Evolutionary conservation across 2,329 filamentous ascomycete species (phyloP).

Genomic region (Pyricularia pennisetigena): DNA sequence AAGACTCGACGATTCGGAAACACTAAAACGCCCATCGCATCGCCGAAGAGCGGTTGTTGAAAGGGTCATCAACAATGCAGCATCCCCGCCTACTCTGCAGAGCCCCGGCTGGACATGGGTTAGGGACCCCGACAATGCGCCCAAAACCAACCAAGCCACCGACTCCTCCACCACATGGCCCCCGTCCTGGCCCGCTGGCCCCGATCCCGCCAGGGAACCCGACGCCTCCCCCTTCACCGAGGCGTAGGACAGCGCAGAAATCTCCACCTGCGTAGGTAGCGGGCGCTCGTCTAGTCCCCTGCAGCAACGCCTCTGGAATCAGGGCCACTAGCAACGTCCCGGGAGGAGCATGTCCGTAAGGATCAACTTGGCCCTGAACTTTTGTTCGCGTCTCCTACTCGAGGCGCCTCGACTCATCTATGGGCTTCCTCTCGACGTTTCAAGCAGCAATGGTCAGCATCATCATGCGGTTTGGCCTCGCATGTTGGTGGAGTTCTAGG

Average conservation of each 20-base stretch:
- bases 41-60: background rate
- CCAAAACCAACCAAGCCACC: constrained; percentile 1
- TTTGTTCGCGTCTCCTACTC: too few relatives aligned
- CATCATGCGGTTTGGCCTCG: too few relatives aligned
- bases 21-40: background rate
- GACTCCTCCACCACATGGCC: background rate
- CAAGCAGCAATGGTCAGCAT: too few relatives aligned
- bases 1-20: background rate
- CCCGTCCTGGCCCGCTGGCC: background rate
- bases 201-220: constrained; percentile 4
- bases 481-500: too few relatives aligned
- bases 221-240: constrained; percentile 1
- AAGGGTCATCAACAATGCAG: background rate
- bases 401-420: too few relatives aligned
- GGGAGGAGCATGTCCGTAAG: too few relatives aligned
- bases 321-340: too few relatives aligned
- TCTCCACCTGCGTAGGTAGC: background rate
- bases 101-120: background rate
- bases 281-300: background rate
- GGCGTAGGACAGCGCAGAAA: background rate
- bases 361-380: too few relatives aligned
- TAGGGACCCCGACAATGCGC: background rate
- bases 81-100: background rate
- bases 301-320: background rate
- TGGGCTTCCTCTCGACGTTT: too few relatives aligned